Evolutionary conservation across 768 basidiomycete genomes (phyloP).

Genomic region (Podaxis pistillaris): DNA sequence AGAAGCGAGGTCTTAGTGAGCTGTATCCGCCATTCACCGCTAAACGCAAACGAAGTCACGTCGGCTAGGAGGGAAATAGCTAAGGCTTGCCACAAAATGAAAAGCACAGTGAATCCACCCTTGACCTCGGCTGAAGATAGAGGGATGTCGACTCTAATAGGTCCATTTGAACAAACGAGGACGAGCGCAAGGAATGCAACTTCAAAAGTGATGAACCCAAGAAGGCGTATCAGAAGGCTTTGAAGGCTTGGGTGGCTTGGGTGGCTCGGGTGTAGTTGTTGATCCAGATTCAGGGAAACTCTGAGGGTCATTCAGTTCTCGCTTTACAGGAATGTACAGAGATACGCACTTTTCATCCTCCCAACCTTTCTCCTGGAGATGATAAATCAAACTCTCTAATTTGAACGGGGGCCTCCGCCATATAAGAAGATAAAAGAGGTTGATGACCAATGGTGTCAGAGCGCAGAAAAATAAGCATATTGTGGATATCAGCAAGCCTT

Average conservation of each 20-base stretch:
- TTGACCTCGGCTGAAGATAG: neutral
- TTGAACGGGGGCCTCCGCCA: neutral
- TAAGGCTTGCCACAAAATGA: slow-evolving; percentile 1
- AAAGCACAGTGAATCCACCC: slow-evolving; percentile 1
- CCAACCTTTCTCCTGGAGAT: neutral
- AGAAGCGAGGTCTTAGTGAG: neutral
- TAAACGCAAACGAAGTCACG: neutral
- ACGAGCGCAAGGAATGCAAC: neutral
- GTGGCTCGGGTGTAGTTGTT: neutral
- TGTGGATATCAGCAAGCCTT: neutral
- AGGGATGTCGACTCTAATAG: neutral
- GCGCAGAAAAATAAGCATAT: neutral
- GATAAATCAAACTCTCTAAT: neutral
- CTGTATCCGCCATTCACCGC: neutral
- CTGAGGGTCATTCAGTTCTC: neutral
- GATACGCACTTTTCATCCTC: neutral
- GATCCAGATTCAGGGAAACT: too few relatives aligned
- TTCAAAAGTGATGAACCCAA: neutral
- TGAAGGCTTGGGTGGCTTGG: neutral
- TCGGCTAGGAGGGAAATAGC: neutral
- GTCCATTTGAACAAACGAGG: neutral
- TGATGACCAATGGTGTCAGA: neutral
- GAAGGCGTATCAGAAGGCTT: neutral
- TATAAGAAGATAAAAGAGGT: neutral
- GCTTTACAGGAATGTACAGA: neutral